Conservation (phyloP, 805 yeast species). For the Candida peoriensis region DNA sequence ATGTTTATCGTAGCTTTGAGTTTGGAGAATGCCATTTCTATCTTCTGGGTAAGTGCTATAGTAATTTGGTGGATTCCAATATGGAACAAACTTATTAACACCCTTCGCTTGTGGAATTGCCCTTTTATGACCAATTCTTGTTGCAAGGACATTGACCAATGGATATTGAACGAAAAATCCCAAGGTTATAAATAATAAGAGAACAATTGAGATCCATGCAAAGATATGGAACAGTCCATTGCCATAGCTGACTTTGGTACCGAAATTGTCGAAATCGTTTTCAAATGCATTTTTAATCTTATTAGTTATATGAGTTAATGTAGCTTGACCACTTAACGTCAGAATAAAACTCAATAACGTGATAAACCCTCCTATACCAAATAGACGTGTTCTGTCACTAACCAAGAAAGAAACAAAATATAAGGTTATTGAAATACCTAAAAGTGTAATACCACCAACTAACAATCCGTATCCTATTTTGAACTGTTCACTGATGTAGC, state of each 20-base stretch:
- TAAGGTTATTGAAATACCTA: not conserved
- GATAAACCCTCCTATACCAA: constrained; percentile 2
- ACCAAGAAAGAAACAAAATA: constrained; percentile 1
- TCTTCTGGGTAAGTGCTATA: too few species aligned
- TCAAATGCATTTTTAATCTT: not conserved
- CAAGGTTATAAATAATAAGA: not conserved
- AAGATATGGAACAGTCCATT: constrained; percentile 1
- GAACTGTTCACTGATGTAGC: not conserved
- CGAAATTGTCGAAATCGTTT: not conserved
- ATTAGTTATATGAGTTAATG: not conserved
- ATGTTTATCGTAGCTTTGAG: too few species aligned
- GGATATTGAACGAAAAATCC: constrained; percentile 1
- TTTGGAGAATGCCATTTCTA: too few species aligned
- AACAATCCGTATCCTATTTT: constrained; percentile 1
- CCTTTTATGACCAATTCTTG: not conserved
- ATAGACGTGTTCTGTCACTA: not conserved
- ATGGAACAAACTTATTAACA: not conserved
- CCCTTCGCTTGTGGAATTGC: not conserved
- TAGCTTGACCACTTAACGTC: constrained; percentile 1
- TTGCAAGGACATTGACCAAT: constrained; percentile 1
- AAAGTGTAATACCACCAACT: not conserved
- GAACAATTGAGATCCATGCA: constrained; percentile 1
- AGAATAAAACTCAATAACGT: not conserved
- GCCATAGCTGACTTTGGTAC: constrained; percentile 2
- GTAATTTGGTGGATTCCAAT: not conserved